Conservation (phyloP, 139 green algal species). For the Mychonastes homosphaera region DNA sequence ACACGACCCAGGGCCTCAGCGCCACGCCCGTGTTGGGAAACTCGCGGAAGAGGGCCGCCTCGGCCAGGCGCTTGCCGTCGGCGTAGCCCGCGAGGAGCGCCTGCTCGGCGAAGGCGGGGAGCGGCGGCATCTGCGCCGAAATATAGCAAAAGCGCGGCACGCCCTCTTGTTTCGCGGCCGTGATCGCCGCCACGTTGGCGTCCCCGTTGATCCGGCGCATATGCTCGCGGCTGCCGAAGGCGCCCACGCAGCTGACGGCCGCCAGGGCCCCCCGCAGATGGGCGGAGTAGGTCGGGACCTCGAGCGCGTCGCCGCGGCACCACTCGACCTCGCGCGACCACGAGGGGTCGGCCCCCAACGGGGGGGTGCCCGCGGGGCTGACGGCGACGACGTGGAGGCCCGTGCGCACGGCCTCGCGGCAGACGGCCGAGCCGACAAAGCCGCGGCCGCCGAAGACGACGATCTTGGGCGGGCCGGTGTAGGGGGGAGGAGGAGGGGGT, state of each 20-base stretch:
- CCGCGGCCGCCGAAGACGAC: slow-evolving; percentile 84
- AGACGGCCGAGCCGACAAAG: slow-evolving; percentile 77
- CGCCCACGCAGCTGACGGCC: slow-evolving; percentile 67
- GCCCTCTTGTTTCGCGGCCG: slow-evolving; percentile 46
- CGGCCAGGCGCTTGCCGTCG: slow-evolving; percentile 63
- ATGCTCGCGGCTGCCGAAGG: slow-evolving; percentile 65
- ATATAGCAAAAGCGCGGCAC: slow-evolving; percentile 75
- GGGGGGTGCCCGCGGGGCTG: slow-evolving; percentile 47
- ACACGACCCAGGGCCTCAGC: slow-evolving; percentile 68
- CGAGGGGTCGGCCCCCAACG: slow-evolving; percentile 5
- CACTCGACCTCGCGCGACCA: slow-evolving; percentile 50
- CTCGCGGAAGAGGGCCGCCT: slow-evolving; percentile 42
- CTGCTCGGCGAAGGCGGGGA: slow-evolving; percentile 40
- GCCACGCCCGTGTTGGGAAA: slow-evolving; percentile 57
- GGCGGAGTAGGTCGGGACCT: slow-evolving; percentile 38
- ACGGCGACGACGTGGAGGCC: slow-evolving; percentile 62
- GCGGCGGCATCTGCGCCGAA: slow-evolving; percentile 62
- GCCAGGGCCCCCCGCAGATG: slow-evolving; percentile 27
- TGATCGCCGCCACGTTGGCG: slow-evolving; percentile 66
- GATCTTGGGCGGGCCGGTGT: slow-evolving; percentile 33
- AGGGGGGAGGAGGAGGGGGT: too few species aligned
- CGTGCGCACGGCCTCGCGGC: slow-evolving; percentile 48
- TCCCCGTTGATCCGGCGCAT: slow-evolving; percentile 72
- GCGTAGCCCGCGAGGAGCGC: slow-evolving; percentile 55
- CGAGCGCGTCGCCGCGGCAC: slow-evolving; percentile 43